Base-by-base conservation (phyloP, 306 rosid genomes). In the Quercus alba region DNA sequence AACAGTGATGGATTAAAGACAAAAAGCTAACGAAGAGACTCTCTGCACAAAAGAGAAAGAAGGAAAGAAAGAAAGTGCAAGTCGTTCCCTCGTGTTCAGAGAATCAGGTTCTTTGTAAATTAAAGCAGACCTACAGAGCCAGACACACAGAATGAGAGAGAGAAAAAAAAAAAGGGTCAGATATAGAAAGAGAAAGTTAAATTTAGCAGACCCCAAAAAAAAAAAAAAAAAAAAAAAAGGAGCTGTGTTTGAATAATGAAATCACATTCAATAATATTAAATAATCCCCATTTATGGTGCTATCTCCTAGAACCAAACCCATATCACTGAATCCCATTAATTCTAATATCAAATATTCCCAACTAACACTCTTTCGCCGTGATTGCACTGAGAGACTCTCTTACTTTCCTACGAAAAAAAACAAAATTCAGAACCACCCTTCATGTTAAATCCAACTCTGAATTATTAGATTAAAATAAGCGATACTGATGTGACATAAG, bases 21-120 rank as follows among this genome's bases (percentile, higher is more conserved):
- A 68, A 78, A 83, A 84, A 78, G 58, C 44, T 23, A 38, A 26
- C 25, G 63, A 81, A 70, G 75, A 79, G 77, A 78, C 46, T 41
- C 46, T 41, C 12, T 8, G 59, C 57, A 62, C 25, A 18, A 56
- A 15, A 66, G 80, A 76, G 30, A 3, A 21, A 74, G 33, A 19
- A 35, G 73, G 81, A 76, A 77, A 82, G 41, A 6, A 35, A 35
- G 41, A 86, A 41, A 41, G 46, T 84, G 86, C 77, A 82, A 75
- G 59, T 70, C 30, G 80, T 33, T 70, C 26, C 77, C 74, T 70
- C 51, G 79, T 51, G 85, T 85, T 80, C 80, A 83, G 85, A 87
- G 97, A 85, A 90, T 89, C 92, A 80, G 93, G 86, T 92, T 88
- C 97, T 88, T 73, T 78, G 61, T 67, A 77, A 72, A 77, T 55